Conservation (phyloP, 1,284 basidiomycete species). For the Exobasidium cylindrosporum region DNA sequence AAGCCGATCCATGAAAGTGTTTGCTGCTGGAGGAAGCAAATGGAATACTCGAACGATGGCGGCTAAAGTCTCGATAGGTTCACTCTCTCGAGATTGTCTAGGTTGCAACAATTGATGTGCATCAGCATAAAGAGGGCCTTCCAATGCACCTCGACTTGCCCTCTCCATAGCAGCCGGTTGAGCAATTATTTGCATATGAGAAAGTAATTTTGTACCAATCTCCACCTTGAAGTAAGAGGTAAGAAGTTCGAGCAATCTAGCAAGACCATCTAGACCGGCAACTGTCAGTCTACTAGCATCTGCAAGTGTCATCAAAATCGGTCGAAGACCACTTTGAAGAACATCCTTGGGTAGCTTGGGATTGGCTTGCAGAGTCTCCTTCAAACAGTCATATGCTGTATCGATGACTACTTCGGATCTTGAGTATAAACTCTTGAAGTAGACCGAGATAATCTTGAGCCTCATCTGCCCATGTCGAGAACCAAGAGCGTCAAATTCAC, state of each 20-base stretch:
- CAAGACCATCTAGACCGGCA: constrained; percentile 86
- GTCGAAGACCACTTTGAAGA: constrained; percentile 87
- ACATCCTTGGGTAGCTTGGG: constrained; percentile 92
- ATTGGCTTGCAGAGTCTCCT: constrained; percentile 80
- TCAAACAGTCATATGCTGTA: constrained; percentile 88
- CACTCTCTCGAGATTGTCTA: constrained; percentile 78
- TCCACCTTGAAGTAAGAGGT: constrained; percentile 99
- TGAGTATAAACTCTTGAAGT: constrained; percentile 98
- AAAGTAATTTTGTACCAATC: constrained; percentile 93
- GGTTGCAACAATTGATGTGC: constrained; percentile 52
- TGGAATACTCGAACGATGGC: constrained; percentile 96
- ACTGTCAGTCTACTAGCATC: constrained; percentile 92
- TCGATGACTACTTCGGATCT: constrained; percentile 89
- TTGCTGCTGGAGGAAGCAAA: constrained; percentile 78
- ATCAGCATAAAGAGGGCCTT: constrained; percentile 22
- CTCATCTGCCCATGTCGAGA: constrained; percentile 49
- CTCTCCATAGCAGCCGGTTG: constrained; percentile 42
- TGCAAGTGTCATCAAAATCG: constrained; percentile 95
- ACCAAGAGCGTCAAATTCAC: constrained; percentile 66
- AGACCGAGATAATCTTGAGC: constrained; percentile 86
- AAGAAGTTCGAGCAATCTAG: constrained; percentile 86
- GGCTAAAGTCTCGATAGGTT: constrained; percentile 87
- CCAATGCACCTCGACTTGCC: constrained; percentile 43
- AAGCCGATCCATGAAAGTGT: constrained; percentile 84
- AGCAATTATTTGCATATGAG: constrained; percentile 63